Conservation (phyloP, 768 basidiomycete genomes). For the Hericium coralloides region DNA sequence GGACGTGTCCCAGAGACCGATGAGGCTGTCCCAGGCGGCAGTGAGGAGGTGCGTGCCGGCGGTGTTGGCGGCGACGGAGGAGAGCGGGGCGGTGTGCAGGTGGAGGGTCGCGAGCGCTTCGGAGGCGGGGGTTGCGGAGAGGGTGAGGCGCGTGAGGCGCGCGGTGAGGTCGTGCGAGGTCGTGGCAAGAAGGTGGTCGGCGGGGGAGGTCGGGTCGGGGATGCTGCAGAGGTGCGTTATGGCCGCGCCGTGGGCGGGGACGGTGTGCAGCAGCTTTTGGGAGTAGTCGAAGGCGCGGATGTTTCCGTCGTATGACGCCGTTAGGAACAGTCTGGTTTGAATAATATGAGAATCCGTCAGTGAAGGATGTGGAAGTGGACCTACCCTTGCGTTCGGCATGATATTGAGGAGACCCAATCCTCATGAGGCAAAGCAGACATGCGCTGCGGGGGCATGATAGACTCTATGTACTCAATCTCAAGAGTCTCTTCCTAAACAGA, state of each 20-base stretch:
- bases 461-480: conserved; percentile 15
- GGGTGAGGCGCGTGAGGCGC: conserved; percentile 34
- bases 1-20: conserved; percentile 72
- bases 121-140: not conserved
- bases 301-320: conserved; percentile 74
- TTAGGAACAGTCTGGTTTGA: conserved; percentile 51
- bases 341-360: conserved; percentile 4
- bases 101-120: conserved; percentile 58
- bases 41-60: conserved; percentile 65
- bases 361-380: conserved; percentile 2
- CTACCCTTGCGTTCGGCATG: conserved; percentile 49
- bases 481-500: conserved; percentile 64
- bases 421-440: conserved; percentile 76
- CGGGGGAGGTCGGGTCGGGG: conserved; percentile 22
- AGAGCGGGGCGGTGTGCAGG: conserved; percentile 75
- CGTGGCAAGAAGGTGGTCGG: conserved; percentile 42
- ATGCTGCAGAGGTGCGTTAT: conserved; percentile 58
- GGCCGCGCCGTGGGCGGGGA: conserved; percentile 51
- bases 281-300: conserved; percentile 69
- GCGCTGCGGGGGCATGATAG: conserved; percentile 11
- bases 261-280: conserved; percentile 42
- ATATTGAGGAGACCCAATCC: conserved; percentile 88
- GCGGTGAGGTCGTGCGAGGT: conserved; percentile 78
- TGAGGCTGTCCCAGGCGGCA: conserved; percentile 78
- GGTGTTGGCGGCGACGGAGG: conserved; percentile 51